Conservation (phyloP, 2,329 filamentous ascomycete species). For the Davidsoniella eucalypti region DNA sequence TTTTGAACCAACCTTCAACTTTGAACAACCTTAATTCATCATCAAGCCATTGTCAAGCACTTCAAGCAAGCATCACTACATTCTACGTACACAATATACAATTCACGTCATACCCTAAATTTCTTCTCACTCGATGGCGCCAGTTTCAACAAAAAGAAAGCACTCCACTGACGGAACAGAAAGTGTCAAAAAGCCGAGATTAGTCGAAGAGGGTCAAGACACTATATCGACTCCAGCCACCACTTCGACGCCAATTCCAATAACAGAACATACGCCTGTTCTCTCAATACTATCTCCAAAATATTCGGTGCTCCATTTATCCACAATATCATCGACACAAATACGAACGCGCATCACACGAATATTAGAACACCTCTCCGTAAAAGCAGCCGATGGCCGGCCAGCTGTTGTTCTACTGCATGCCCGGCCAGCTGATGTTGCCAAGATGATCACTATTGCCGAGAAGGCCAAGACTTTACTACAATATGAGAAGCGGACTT, state of each 20-base stretch:
- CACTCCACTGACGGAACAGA: background rate
- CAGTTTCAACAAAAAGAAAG: constrained; percentile 6
- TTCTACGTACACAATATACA: no score
- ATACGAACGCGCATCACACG: constrained; percentile 38
- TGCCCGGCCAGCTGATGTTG: constrained; percentile 33
- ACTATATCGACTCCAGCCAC: background rate
- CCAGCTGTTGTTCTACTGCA: constrained; percentile 29
- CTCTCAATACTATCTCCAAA: constrained; percentile 4
- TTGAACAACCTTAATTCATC: no score
- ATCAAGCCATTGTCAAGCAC: no score
- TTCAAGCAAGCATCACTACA: no score
- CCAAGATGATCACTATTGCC: constrained; percentile 51
- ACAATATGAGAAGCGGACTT: constrained; percentile 27
- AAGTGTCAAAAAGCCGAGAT: constrained; percentile 2
- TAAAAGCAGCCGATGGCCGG: constrained; percentile 14
- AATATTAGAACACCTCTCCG: constrained; percentile 27
- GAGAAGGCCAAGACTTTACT: constrained; percentile 48
- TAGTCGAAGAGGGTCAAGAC: background rate
- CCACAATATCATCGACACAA: constrained; percentile 42
- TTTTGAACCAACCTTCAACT: no score
- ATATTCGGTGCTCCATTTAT: constrained; percentile 34
- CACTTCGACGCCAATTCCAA: constrained; percentile 1
- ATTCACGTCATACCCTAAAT: no score
- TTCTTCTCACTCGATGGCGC: background rate
- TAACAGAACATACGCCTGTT: background rate